These are phyloP conservation scores for Salix exigua DNA, from an alignment of 345 rosid genomes.

Conservation along the genomic window DNA sequence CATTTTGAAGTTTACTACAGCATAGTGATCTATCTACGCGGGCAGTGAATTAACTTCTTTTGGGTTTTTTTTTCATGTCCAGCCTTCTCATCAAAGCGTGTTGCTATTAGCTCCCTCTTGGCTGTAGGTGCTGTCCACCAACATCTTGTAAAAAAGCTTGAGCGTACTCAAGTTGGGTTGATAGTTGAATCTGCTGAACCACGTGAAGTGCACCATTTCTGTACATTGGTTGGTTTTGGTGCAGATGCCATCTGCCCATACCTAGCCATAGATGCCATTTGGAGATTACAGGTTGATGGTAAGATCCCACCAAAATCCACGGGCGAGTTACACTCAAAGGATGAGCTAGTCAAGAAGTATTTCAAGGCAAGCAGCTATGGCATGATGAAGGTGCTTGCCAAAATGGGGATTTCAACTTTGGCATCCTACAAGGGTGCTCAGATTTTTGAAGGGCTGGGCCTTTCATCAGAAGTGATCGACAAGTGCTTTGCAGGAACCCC, in stretches of 20 bases:
- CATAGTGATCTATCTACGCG: background rate
- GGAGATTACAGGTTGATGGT: constrained; percentile 92
- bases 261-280: constrained; percentile 74
- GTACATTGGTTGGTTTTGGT: constrained; percentile 93
- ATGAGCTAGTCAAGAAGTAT: constrained; percentile 81
- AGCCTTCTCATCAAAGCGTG: constrained; percentile 80
- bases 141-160: constrained; percentile 79
- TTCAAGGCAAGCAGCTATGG: constrained; percentile 98
- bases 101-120: constrained; percentile 93
- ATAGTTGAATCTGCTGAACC: constrained; percentile 97
- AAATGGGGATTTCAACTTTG: constrained; percentile 97
- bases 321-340: constrained; percentile 80
- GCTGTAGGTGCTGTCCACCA: constrained; percentile 99
- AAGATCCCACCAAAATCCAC: constrained; percentile 84
- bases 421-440: constrained; percentile 99
- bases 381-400: constrained; percentile 99
- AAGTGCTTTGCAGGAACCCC: constrained; percentile 99
- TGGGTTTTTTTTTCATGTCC: constrained; percentile 1
- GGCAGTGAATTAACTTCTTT: background rate
- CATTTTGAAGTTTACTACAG: background rate
- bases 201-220: constrained; percentile 98
- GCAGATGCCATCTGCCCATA: constrained; percentile 98
- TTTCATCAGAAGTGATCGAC: constrained; percentile 90
- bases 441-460: constrained; percentile 97
- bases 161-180: constrained; percentile 89